Evolutionary conservation across 768 basidiomycete species (phyloP).

Genomic region (Vararia minispora): DNA sequence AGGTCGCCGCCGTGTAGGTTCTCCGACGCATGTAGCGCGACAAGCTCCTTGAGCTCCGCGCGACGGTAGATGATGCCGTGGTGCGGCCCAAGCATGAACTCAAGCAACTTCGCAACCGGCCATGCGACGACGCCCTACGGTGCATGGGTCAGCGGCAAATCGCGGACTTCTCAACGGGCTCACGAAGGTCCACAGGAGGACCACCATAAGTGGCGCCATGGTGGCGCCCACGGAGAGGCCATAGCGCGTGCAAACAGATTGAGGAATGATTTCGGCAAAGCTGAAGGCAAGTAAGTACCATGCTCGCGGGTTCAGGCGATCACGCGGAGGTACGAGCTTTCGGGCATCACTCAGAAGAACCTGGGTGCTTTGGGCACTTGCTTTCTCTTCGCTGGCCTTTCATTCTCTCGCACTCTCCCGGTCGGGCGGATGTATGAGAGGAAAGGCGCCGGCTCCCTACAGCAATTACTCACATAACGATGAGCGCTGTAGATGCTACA

Average conservation of each 20-base stretch:
- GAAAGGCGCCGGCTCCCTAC: too few species aligned
- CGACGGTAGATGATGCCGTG: slow-evolving; percentile 83
- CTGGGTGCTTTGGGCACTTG: too few species aligned
- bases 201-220: slow-evolving; percentile 56
- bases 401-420: too few species aligned
- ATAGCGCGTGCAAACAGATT: slow-evolving; percentile 75
- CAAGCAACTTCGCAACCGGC: slow-evolving; percentile 74
- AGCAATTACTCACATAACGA: slow-evolving; percentile 80
- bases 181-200: slow-evolving; percentile 55
- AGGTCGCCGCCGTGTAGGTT: slow-evolving; percentile 72
- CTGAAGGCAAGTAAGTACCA: slow-evolving; percentile 33
- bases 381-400: too few species aligned
- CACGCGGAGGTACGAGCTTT: too few species aligned
- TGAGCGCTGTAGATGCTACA: slow-evolving; percentile 64
- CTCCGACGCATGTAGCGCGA: slow-evolving; percentile 67
- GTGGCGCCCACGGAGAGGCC: slow-evolving; percentile 76
- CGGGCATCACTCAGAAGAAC: too few species aligned
- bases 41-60: slow-evolving; percentile 72
- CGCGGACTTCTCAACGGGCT: slow-evolving; percentile 9
- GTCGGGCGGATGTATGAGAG: too few species aligned
- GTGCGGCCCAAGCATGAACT: slow-evolving; percentile 62
- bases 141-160: neutral
- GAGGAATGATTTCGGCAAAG: slow-evolving; percentile 82
- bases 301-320: too few species aligned
- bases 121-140: slow-evolving; percentile 58